These are phyloP conservation scores for Gracilaria vermiculophylla DNA, from an alignment of 23 red algal genomes.

Conservation along the genomic window DNA sequence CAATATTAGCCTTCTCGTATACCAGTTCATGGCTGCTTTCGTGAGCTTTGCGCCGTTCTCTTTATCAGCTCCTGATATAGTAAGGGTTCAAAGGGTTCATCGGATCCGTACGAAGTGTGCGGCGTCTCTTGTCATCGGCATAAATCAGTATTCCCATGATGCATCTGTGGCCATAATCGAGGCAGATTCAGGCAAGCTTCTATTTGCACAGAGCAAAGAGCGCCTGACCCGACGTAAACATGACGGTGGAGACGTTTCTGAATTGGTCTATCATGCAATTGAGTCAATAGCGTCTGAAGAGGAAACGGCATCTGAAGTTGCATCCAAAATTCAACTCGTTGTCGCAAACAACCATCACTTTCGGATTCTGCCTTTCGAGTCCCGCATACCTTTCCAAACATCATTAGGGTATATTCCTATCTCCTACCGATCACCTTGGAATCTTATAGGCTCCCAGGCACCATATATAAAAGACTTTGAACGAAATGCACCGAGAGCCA, in stretches of 20 bases:
- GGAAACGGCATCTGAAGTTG: slow-evolving; percentile 23
- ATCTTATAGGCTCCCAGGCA: slow-evolving; percentile 47
- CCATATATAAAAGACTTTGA: not conserved
- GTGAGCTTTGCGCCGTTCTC: not conserved
- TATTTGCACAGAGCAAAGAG: slow-evolving; percentile 83
- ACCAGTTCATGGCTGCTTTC: slow-evolving; percentile 11
- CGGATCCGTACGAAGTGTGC: not conserved
- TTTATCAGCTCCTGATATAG: not conserved
- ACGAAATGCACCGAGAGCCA: slow-evolving; percentile 1
- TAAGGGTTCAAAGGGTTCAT: too few relatives aligned
- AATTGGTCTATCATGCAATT: slow-evolving; percentile 60
- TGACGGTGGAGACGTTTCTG: slow-evolving; percentile 71
- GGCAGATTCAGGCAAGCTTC: slow-evolving; percentile 47
- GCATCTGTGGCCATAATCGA: slow-evolving; percentile 72
- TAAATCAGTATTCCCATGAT: slow-evolving; percentile 92
- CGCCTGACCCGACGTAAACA: slow-evolving; percentile 84
- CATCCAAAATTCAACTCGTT: slow-evolving; percentile 50
- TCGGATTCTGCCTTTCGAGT: slow-evolving; percentile 61
- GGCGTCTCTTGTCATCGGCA: slow-evolving; percentile 55
- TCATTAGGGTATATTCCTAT: slow-evolving; percentile 40
- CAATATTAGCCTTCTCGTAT: too few relatives aligned
- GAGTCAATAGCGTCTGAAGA: slow-evolving; percentile 7
- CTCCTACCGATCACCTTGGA: slow-evolving; percentile 30
- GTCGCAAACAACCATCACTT: slow-evolving; percentile 94
- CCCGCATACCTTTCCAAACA: slow-evolving; percentile 64